Conservation (phyloP, 768 basidiomycete species). For the Leccinum boreale region DNA sequence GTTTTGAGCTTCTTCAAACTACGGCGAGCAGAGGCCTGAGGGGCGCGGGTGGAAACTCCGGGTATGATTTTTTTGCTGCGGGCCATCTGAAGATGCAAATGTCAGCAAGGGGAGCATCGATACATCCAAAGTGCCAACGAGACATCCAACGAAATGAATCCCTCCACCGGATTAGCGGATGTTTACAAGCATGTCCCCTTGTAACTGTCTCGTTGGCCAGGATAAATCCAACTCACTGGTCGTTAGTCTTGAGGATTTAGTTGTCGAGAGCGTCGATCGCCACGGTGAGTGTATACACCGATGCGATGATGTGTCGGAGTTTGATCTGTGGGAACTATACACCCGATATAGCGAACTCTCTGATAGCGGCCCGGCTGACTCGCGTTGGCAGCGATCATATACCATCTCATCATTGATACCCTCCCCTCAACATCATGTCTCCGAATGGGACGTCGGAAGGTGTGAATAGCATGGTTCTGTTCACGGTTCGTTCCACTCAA, state of each 20-base stretch:
- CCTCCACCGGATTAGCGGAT: slow-evolving; percentile 1
- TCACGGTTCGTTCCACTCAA: slow-evolving; percentile 1
- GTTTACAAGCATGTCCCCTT: not conserved
- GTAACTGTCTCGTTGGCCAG: slow-evolving; percentile 4
- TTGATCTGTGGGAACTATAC: slow-evolving; percentile 21
- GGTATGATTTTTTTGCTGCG: slow-evolving; percentile 83
- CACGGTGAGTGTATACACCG: slow-evolving; percentile 13
- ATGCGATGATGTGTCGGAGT: slow-evolving; percentile 22
- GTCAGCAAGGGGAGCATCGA: slow-evolving; percentile 18
- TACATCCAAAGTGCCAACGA: slow-evolving; percentile 33
- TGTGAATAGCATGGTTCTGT: slow-evolving; percentile 1
- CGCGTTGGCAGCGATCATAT: not conserved
- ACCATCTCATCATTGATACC: slow-evolving; percentile 21
- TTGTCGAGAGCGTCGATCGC: slow-evolving; percentile 29
- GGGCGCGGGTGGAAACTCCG: slow-evolving; percentile 77
- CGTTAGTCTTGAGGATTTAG: slow-evolving; percentile 43
- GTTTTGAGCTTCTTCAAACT: slow-evolving; percentile 84
- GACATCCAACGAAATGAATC: slow-evolving; percentile 33
- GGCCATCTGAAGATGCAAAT: slow-evolving; percentile 59
- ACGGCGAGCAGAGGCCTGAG: slow-evolving; percentile 76
- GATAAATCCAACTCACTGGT: slow-evolving; percentile 36
- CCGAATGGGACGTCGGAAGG: slow-evolving; percentile 23
- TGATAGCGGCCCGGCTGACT: not conserved
- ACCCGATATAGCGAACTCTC: slow-evolving; percentile 13
- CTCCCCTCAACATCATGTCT: slow-evolving; percentile 20